phyloP scores from a whole-genome alignment of 768 basidiomycete species.

The Podaxis sp. region DNA sequence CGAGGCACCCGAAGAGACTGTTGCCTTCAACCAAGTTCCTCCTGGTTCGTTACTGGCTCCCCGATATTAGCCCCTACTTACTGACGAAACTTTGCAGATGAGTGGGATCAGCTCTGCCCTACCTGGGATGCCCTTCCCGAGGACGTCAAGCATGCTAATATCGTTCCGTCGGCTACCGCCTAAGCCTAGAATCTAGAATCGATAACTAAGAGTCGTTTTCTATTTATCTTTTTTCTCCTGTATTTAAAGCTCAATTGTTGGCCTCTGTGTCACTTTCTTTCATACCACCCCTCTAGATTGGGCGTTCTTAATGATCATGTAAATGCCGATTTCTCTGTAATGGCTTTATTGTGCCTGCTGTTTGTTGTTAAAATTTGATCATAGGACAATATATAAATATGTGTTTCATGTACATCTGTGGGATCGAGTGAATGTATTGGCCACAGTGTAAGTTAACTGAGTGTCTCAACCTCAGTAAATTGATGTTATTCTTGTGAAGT shows the following conservation, averaged over 20 bases:
- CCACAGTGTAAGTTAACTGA: too few species aligned
- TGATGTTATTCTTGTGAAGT: too few species aligned
- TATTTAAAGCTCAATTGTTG: not conserved
- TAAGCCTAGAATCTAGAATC: not conserved
- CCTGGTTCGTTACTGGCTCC: not conserved
- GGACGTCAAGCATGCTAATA: not conserved
- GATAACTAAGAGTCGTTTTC: not conserved
- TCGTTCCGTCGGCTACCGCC: not conserved
- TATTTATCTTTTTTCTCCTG: not conserved
- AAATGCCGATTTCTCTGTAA: too few species aligned
- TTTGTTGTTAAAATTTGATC: too few species aligned
- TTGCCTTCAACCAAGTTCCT: not conserved
- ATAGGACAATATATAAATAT: too few species aligned
- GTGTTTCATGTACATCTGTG: too few species aligned
- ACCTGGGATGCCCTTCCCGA: conserved; percentile 17
- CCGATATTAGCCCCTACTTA: conserved; percentile 10
- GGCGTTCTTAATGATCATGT: too few species aligned
- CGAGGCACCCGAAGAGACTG: not conserved
- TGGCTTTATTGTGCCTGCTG: too few species aligned
- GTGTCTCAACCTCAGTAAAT: too few species aligned
- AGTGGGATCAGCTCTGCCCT: conserved; percentile 36
- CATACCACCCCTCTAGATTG: too few species aligned
- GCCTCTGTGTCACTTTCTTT: too few species aligned
- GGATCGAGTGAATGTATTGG: too few species aligned
- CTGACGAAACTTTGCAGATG: conserved; percentile 17